Base-by-base conservation (phyloP, 345 rosid species). In the Syzygium jambos region DNA sequence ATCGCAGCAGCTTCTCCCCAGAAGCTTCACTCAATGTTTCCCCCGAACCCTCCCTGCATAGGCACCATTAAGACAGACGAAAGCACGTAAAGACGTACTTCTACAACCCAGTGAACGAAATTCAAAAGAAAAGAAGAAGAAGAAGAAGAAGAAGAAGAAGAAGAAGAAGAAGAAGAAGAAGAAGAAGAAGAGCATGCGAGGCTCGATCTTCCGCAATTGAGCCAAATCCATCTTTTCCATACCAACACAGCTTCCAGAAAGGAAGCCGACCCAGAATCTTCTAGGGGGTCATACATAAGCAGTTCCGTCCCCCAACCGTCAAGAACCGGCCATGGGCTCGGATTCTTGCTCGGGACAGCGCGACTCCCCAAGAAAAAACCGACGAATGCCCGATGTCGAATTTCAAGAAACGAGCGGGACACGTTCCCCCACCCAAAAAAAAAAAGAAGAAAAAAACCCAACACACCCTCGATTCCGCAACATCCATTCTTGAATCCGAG, bases 1-100 rank as follows among this genome's bases (percentile, higher is more conserved):
- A 22, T 6, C 46, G 53, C 90, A 86, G 78, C 92, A 92, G 96
- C 96, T 93, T 91, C 94, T 91, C 88, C 87, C 92, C 88, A 84
- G 94, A 95, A 93, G 95, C 92, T 89, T 90, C 90, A 87, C 86
- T 15, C 46, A 78, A 68, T 85, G 90, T 85, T 84, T 83, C 86
- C 89, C 30, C 46, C 41, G 85, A 52, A 51, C 38, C 82, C 88
- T 43, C 68, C 90, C 93, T 92, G 92, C 90, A 38, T 17, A 34
- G 27, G 78, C 59, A 86, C 84, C 87, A 84, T 53, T 2, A 86
- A 86, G 53, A 59, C 68, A 85, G 51, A 57, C 63, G 34, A 34
- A 86, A 63, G 5, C n/a, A 9, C 52, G 63, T 34, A 1, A 57
- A 65, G 19, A 51, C 38, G 29, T 7, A 15, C 9, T 51, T 29